Evolutionary conservation across 352 stramenopile species (phyloP), one percentile per base, ranked within the genome.

Genomic region (Bremia lactucae): DNA sequence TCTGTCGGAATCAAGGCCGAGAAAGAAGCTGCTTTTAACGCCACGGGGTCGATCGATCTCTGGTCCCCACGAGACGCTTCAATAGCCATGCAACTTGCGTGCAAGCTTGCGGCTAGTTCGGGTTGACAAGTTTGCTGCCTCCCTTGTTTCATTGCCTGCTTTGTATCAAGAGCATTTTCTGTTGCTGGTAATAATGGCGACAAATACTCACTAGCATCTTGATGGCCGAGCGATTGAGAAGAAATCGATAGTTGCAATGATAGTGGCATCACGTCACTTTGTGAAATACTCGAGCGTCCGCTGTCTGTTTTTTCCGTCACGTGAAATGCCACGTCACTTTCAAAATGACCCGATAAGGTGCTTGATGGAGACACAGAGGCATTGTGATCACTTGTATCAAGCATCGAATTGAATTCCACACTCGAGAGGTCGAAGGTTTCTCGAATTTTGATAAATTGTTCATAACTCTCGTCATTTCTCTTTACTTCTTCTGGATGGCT

Each of bases 391-490:
- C 72, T 62, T 10, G 52, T 56, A 0, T 62, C 52, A 2, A 80
- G 45, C 18, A 74, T 65, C n/a, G 56, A 56, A 20, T 75, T 56
- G 33, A 80, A 66, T 13, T 80, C 65, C 0, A 49, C 58, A 41
- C 65, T 53, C 11, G 68, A 74, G 9, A 65, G 36, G 48, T 77
- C 68, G 14, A 80, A 39, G 7, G 59, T 71, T 25, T 74, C 62
- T 21, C 65, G 59, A 26, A 80, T 70, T 52, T 68, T 59, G 35
- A 68, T 52, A 35, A 80, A 74, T 6, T 53, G 62, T 7, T 75
- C 64, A 36, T 75, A 73, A 22, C 73, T 61, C 18, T 68, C 62
- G 23, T 78, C 61, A 13, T 62, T 65, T 20, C 48, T 40, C 24
- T 72, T 56, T 24, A 44, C 52, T n/a, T 63, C 42, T 37, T 43